Conservation (phyloP, 805 yeast genomes). For the Zygoascus ofunaensis region DNA sequence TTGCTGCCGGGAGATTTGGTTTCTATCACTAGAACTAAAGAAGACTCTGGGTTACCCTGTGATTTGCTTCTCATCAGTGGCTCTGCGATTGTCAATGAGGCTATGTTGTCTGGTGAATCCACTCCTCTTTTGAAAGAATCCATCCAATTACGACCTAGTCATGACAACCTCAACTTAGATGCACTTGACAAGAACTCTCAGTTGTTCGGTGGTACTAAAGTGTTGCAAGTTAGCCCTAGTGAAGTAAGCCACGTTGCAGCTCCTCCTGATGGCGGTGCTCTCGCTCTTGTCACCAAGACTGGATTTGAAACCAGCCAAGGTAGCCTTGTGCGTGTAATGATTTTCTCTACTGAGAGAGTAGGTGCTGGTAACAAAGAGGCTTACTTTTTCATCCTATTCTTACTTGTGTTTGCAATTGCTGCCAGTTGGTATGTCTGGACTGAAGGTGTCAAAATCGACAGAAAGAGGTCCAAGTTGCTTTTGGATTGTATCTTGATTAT, state of each 20-base stretch:
- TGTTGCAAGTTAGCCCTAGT: slow-evolving; percentile 79
- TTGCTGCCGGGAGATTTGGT: slow-evolving; percentile 85
- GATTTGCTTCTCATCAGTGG: slow-evolving; percentile 82
- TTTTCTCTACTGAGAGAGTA: slow-evolving; percentile 91
- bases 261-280: slow-evolving; percentile 88
- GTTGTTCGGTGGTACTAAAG: slow-evolving; percentile 93
- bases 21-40: slow-evolving; percentile 78
- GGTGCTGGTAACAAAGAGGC: slow-evolving; percentile 95
- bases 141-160: slow-evolving; percentile 66
- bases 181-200: slow-evolving; percentile 83
- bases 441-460: slow-evolving; percentile 92
- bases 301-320: slow-evolving; percentile 99
- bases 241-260: slow-evolving; percentile 49
- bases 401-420: slow-evolving; percentile 82
- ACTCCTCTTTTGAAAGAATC: slow-evolving; percentile 94
- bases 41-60: slow-evolving; percentile 90
- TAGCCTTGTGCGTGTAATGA: slow-evolving; percentile 93
- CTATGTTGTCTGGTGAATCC: slow-evolving; percentile 98
- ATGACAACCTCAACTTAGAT: slow-evolving; percentile 60
- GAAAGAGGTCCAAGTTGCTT: slow-evolving; percentile 86
- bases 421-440: slow-evolving; percentile 98
- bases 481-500: slow-evolving; percentile 92
- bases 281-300: slow-evolving; percentile 82
- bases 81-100: slow-evolving; percentile 92
- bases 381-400: slow-evolving; percentile 79